Evolutionary conservation across 2,329 filamentous ascomycete species (phyloP), one percentile per base, ranked within the genome.

Genomic region (Microsporum canis): DNA sequence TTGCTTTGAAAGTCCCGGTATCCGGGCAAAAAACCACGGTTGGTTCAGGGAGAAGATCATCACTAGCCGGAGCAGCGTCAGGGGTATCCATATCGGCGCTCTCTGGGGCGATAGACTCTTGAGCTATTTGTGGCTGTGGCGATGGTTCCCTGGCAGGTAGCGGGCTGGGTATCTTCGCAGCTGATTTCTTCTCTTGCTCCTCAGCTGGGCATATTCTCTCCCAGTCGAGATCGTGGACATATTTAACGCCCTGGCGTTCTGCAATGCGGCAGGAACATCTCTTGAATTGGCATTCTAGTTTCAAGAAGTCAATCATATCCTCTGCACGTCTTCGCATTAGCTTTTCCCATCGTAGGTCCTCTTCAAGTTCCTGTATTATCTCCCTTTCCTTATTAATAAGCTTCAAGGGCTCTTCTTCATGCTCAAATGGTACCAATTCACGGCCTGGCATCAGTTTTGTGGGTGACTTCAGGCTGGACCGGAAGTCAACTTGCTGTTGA

Each of bases 291-390:
- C 78, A 80, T 64, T 79, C 76, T 67, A 79, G 75, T 53, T 76
- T 76, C 70, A 80, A 66, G 63, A 78, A 79, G 36, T 79, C 69
- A 2, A 85, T 75, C 72, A 84, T 77, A 34, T 84, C 82, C 64
- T 84, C 78, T 0, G 82, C 82, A 33, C 79, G 76, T 60, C 73
- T 70, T 63, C 81, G 76, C 60, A 78, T 71, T 51, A 75, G 75
- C 65, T 75, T 77, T 69, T 85, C 82, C 34, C 71, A 70, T 31
- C 73, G 68, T 3, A 86, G 73, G 60, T 83, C 78, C 49, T 80
- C 75, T 61, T 78, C 75, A 8, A 79, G 64, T 1, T 72, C 68
- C 2, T 72, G 67, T 27, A 84, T 66, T n/a, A 75, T 69, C 63
- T 77, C 51, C 36, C 31, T 31, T 14, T 57, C 56, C 3, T 51